Base-by-base conservation (phyloP, 1,284 basidiomycete species). In the Taiwanofungus camphoratus region DNA sequence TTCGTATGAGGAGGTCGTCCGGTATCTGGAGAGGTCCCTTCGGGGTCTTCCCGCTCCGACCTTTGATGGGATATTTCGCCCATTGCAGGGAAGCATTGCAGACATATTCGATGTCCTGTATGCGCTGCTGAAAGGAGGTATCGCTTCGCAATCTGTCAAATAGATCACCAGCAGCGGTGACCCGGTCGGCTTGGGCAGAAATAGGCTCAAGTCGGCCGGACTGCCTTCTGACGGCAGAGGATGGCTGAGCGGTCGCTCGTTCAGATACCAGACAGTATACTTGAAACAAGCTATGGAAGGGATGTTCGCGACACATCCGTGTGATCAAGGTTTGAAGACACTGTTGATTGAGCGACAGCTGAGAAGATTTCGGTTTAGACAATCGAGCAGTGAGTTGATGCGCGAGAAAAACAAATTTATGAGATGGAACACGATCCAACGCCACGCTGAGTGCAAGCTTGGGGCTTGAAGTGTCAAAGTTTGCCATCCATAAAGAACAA, bases 321-420 rank as follows among this genome's bases (percentile, higher is more conserved):
- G 77, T 46, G 15, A 98, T 70, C 15, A 96, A 66, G 1, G 54
- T 61, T 44, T 82, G 79, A 6, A 98, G 69, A 43, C 72, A 77
- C 11, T 65, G 56, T 56, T 93, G 90, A 52, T 82, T 82, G 4
- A 55, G 48, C 1, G 69, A 57, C 6, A 64, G 23, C 3, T 61
- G 52, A 5, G 56, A 57, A 5, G 56, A 43, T 3, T 48, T 36
- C 2, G 53, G 24, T 49, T 63, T 76, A 8, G 81, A 79, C 16
- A 98, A 71, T 3, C 94, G 79, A 16, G 95, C 92, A 0, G 92
- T 85, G 5, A 99, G 77, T 66, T 99, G 95, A 60, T 94, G 91
- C 53, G 89, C 82, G 24, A 98, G 74, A 59, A 91, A 87, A 20
- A 96, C 74, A 57, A 97, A 87, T 62, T 98, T 98, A 54, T 81